A percentile compares a stretch with the other conserved stretches of the same genome.
Conservation (phyloP, 345 rosid genomes). For the Geranium rotundifolium region DNA sequence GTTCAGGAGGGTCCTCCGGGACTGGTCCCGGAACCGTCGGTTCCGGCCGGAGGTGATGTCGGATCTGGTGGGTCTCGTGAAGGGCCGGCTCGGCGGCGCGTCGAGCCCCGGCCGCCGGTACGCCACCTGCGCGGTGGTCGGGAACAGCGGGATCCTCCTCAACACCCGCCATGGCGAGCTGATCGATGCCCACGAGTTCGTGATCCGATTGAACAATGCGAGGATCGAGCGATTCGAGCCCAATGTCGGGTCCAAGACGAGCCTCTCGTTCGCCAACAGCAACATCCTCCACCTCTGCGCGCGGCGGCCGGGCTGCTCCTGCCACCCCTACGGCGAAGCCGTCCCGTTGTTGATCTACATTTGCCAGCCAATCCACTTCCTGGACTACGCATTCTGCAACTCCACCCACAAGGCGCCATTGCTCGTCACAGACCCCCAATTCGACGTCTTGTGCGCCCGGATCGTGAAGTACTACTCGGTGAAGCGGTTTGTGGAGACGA, state of each 20-base stretch:
- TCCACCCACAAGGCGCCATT: slow-evolving; percentile 43
- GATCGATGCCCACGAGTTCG: slow-evolving; percentile 74
- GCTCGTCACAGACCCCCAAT: slow-evolving; percentile 68
- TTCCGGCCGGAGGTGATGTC: slow-evolving; percentile 48
- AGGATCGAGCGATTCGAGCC: slow-evolving; percentile 36
- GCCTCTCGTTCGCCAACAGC: slow-evolving; percentile 72
- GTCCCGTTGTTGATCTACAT: slow-evolving; percentile 71
- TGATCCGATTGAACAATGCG: slow-evolving; percentile 84
- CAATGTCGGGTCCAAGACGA: slow-evolving; percentile 64
- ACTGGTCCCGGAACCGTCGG: slow-evolving; percentile 53
- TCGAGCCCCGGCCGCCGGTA: slow-evolving; percentile 28
- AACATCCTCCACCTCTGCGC: slow-evolving; percentile 71
- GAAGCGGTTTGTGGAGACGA: slow-evolving; percentile 47
- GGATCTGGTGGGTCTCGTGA: slow-evolving; percentile 49
- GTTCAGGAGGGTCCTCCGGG: slow-evolving; percentile 46
- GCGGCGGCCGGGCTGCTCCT: slow-evolving; percentile 47
- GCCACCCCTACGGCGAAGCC: slow-evolving; percentile 68
- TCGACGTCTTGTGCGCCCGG: slow-evolving; percentile 61
- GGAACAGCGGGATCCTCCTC: slow-evolving; percentile 79
- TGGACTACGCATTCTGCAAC: slow-evolving; percentile 70
- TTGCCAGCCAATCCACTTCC: slow-evolving; percentile 74
- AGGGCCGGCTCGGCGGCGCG: slow-evolving; percentile 38
- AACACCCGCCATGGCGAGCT: slow-evolving; percentile 39
- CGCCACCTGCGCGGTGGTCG: slow-evolving; percentile 80
- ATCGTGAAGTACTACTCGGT: slow-evolving; percentile 79